Percentiles rank a stretch among this genome's conserved stretches.
Conservation (phyloP, 164 flowering plant genomes). For the Annona cherimola region DNA sequence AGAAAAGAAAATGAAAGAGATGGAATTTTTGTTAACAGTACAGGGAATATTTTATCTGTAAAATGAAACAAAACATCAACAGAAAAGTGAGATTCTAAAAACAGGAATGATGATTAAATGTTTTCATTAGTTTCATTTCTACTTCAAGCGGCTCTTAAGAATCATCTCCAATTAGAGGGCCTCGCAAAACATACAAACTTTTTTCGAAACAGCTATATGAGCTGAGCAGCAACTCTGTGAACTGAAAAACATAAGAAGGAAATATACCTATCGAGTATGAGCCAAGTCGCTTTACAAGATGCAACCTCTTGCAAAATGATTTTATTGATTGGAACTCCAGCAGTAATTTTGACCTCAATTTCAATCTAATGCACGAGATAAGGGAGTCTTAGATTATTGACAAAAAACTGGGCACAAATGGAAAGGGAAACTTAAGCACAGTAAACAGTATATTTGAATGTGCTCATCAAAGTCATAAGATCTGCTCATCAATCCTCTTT, state of each 20-base stretch:
- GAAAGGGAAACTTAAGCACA: no score
- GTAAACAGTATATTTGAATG: no score
- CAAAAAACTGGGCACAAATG: neutral
- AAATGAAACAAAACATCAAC: no score
- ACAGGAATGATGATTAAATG: no score
- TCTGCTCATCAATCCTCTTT: neutral
- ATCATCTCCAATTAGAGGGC: no score
- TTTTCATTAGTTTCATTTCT: no score
- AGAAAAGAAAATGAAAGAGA: no score
- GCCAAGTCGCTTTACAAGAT: slow-evolving; percentile 40
- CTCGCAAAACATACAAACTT: no score
- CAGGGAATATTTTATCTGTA: no score
- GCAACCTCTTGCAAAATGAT: slow-evolving; percentile 48
- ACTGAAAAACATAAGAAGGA: neutral
- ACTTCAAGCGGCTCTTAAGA: no score
- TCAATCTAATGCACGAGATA: slow-evolving; percentile 27
- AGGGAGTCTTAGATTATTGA: neutral
- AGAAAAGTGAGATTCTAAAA: no score
- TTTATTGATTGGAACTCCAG: slow-evolving; percentile 45
- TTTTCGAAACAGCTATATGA: neutral
- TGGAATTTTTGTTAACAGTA: no score
- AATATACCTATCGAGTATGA: slow-evolving; percentile 50
- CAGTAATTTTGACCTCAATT: slow-evolving; percentile 47
- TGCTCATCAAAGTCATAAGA: neutral
- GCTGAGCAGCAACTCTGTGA: neutral